Evolutionary conservation across 1,139 yeast species (phyloP).

Genomic region (Sugiyamaella grinbergsii): DNA sequence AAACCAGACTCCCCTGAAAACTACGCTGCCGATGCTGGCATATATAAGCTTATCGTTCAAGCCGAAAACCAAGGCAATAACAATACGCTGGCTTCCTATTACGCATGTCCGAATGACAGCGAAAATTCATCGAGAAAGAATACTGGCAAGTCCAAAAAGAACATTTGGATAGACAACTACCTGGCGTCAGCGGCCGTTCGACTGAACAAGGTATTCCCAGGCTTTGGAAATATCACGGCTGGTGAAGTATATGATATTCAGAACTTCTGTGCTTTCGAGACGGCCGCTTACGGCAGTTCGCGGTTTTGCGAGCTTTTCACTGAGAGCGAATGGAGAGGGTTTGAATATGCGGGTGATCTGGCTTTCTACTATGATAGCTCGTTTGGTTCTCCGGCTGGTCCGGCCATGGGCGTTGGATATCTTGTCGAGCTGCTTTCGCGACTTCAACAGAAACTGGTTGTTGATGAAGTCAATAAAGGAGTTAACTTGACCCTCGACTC

Average conservation of each 20-base stretch:
- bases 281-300: constrained; percentile 52
- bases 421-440: constrained; percentile 45
- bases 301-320: constrained; percentile 53
- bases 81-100: constrained; percentile 48
- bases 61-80: constrained; percentile 43
- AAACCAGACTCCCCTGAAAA: constrained; percentile 10
- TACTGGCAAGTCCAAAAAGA: constrained; percentile 31
- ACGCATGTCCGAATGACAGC: constrained; percentile 44
- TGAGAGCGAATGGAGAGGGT: constrained; percentile 53
- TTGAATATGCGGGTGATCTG: constrained; percentile 50
- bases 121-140: constrained; percentile 31
- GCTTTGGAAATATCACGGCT: constrained; percentile 43
- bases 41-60: constrained; percentile 41
- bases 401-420: constrained; percentile 50
- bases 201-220: constrained; percentile 48
- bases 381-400: constrained; percentile 45
- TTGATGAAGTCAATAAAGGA: constrained; percentile 39
- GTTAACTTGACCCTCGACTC: constrained; percentile 44
- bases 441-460: constrained; percentile 33
- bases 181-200: constrained; percentile 48
- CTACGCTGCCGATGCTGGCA: constrained; percentile 15
- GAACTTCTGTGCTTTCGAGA: constrained; percentile 52
- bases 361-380: constrained; percentile 48
- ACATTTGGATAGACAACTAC: constrained; percentile 45
- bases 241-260: constrained; percentile 48